Percentiles rank a stretch among this genome's conserved stretches.
Evolutionary conservation across 2,329 filamentous ascomycete genomes (phyloP).

Genomic region (Grosmannia clavigera): DNA sequence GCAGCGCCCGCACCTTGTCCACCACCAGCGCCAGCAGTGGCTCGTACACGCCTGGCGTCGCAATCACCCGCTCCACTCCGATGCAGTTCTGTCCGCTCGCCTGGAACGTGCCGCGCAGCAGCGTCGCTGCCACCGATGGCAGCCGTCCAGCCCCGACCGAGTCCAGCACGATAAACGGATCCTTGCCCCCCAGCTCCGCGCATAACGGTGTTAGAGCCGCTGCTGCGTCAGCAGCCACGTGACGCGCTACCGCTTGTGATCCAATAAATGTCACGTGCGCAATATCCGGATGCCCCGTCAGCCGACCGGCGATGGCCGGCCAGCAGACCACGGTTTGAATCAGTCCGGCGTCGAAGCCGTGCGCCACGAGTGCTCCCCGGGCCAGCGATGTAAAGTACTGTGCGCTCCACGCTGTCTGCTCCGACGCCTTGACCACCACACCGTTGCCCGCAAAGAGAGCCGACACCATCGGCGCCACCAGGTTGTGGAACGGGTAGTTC

Average conservation of each 20-base stretch:
- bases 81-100: constrained; percentile 96
- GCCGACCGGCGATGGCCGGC: constrained; percentile 65
- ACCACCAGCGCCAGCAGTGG: constrained; percentile 57
- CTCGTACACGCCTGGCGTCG: constrained; percentile 63
- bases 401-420: constrained; percentile 90
- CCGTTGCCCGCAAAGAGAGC: constrained; percentile 85
- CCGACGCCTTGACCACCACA: constrained; percentile 85
- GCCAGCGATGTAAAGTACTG: constrained; percentile 70
- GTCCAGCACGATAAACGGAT: constrained; percentile 81
- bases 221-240: constrained; percentile 77
- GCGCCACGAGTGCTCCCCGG: constrained; percentile 64
- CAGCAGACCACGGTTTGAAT: constrained; percentile 82
- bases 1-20: constrained; percentile 60
- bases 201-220: constrained; percentile 77
- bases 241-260: constrained; percentile 72
- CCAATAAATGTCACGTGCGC: constrained; percentile 94
- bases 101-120: constrained; percentile 90
- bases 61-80: constrained; percentile 87
- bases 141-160: constrained; percentile 51
- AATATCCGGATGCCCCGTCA: constrained; percentile 77
- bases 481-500: constrained; percentile 97
- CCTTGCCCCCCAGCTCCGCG: constrained; percentile 89
- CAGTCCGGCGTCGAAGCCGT: constrained; percentile 70
- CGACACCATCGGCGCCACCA: constrained; percentile 82
- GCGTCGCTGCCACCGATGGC: constrained; percentile 61